Base-by-base conservation (phyloP, 225 moss, liverwort and hornwort genomes). In the Asterella californica region DNA sequence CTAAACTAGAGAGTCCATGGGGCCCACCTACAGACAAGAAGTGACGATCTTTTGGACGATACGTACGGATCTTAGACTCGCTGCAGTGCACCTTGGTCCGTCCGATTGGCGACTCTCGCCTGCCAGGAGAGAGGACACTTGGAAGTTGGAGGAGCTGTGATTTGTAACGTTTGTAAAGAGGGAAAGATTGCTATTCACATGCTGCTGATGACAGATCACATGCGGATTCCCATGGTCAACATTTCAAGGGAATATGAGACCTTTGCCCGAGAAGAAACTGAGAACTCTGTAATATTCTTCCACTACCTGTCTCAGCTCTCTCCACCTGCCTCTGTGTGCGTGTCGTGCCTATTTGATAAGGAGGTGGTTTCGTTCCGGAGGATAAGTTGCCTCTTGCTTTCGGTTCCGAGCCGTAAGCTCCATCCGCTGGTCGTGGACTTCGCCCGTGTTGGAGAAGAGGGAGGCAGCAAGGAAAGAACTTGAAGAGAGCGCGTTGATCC, bases 151-250 rank as follows among this genome's bases (percentile, higher is more conserved):
- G 32, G 53, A 49, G 74, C 53, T 5, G 74, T 74, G 52, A 53
- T 74, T 74, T 21, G 52, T 74, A 74, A 74, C 74, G 74, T 74
- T 54, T 53, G 52, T 33, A 33, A 74, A 32, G 17, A 10, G 17
- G 12, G 49, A 50, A 32, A 10, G 12, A 5, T 17, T 53, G 9
- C 15, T 49, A 30, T 48, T 38, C 48, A 49, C 47, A 4, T 15
- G 9, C 15, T 15, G 27, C 2, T 74, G 9, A 33, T 74, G 74
- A 74, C 74, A 18, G 53, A 54, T 47, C 46, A 74, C 24, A 47
- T 24, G 29, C 50, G 27, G 72, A 72, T 54, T 74, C 74, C 25
- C 52, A 52, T 21, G 30, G 52, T 74, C 53, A 46, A 33, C 32
- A 74, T 74, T 74, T 46, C 17, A 21, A 30, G 19, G 17, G 52